Evolutionary conservation across 1,284 basidiomycete species (phyloP).

Genomic region (Neolentinus lepideus): DNA sequence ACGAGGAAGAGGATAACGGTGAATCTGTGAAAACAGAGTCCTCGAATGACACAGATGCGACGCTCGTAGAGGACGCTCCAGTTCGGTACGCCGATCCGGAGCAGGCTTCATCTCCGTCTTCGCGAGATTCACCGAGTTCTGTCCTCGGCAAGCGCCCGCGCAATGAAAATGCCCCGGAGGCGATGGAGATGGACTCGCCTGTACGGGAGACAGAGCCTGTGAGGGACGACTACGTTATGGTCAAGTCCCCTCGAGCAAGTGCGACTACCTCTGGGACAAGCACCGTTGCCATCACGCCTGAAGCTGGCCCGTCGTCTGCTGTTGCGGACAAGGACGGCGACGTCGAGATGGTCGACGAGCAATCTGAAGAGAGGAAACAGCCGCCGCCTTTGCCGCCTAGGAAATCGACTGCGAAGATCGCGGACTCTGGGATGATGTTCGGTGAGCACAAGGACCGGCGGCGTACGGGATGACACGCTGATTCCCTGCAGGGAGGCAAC

Average conservation of each 20-base stretch:
- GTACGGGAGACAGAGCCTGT: conserved; percentile 23
- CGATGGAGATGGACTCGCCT: conserved; percentile 29
- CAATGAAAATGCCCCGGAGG: conserved; percentile 41
- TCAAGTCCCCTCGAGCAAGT: conserved; percentile 33
- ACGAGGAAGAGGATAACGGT: conserved; percentile 81
- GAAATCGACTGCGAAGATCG: conserved; percentile 39
- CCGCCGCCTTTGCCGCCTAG: conserved; percentile 59
- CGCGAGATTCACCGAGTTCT: conserved; percentile 31
- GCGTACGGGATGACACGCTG: conserved; percentile 3
- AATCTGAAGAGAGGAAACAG: conserved; percentile 20
- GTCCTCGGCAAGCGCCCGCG: conserved; percentile 70
- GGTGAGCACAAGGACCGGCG: conserved; percentile 39
- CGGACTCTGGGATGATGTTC: conserved; percentile 85
- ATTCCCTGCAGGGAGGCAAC: conserved; percentile 77
- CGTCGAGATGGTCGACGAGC: conserved; percentile 26
- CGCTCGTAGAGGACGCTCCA: conserved; percentile 70
- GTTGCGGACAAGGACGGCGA: conserved; percentile 27
- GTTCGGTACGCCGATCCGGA: conserved; percentile 15
- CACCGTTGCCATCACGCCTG: conserved; percentile 8
- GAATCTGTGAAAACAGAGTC: conserved; percentile 66
- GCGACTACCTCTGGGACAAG: no score
- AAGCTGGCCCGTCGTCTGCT: conserved; percentile 17
- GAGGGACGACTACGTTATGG: conserved; percentile 42
- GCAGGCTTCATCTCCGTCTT: conserved; percentile 17
- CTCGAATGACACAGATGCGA: conserved; percentile 80